Conservation (phyloP, 2,329 filamentous ascomycete species). For the Dactylellina drechsleri region DNA sequence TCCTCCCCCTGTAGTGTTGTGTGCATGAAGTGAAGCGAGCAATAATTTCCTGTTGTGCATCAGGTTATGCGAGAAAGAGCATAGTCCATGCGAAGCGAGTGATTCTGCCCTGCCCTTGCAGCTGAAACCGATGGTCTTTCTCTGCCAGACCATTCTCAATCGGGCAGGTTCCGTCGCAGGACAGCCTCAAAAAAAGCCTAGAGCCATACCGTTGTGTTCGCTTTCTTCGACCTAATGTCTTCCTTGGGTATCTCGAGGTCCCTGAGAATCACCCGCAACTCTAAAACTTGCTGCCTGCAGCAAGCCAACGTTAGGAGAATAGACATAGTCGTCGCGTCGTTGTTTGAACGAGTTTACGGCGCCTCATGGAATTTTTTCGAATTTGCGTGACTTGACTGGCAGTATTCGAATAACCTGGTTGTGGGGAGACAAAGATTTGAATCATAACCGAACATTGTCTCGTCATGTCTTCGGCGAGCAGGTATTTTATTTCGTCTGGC, state of each 20-base stretch:
- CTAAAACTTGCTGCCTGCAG: slow-evolving; percentile 33
- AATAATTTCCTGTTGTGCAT: slow-evolving; percentile 49
- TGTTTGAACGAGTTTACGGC: slow-evolving; percentile 5
- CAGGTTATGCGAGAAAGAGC: slow-evolving; percentile 24
- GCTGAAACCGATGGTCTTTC: slow-evolving; percentile 34
- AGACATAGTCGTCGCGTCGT: slow-evolving; percentile 43
- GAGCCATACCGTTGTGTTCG: neutral
- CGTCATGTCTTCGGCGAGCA: slow-evolving; percentile 40
- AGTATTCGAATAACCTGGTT: neutral
- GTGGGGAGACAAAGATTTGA: slow-evolving; percentile 25
- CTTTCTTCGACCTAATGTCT: slow-evolving; percentile 2
- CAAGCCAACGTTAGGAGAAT: slow-evolving; percentile 29
- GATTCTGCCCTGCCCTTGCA: slow-evolving; percentile 32
- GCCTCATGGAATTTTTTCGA: slow-evolving; percentile 4
- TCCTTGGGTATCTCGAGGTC: slow-evolving; percentile 12
- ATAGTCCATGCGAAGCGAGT: slow-evolving; percentile 39
- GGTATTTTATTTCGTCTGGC: slow-evolving; percentile 10
- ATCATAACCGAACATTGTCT: slow-evolving; percentile 39
- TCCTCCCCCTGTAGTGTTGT: slow-evolving; percentile 38
- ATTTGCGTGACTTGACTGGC: too few relatives aligned
- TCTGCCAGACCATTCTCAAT: slow-evolving; percentile 20
- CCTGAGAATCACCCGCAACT: slow-evolving; percentile 13
- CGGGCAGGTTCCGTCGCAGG: slow-evolving; percentile 42
- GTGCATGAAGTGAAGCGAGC: slow-evolving; percentile 28
- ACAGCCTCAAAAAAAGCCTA: slow-evolving; percentile 36